These are phyloP conservation scores for Coriaria nepalensis DNA, from an alignment of 306 rosid species.

Conservation along the genomic window DNA sequence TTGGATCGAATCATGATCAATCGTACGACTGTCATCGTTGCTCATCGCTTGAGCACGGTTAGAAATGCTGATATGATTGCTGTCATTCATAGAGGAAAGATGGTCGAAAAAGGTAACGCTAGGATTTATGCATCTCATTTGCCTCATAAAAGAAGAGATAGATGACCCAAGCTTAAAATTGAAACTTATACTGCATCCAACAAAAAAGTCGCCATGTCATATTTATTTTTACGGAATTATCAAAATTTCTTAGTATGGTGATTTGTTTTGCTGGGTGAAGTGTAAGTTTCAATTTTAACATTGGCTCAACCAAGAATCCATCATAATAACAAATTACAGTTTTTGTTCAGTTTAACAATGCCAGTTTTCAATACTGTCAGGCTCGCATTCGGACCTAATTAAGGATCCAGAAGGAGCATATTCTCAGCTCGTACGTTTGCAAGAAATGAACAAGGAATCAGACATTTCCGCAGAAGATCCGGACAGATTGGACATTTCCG, in stretches of 20 bases:
- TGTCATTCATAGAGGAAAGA: constrained; percentile 82
- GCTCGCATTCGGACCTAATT: constrained; percentile 52
- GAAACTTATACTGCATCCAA: too few relatives aligned
- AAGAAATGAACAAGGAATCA: constrained; percentile 41
- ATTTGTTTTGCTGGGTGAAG: too few relatives aligned
- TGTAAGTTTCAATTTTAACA: too few relatives aligned
- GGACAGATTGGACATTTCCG: constrained; percentile 25
- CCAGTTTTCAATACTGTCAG: constrained; percentile 18
- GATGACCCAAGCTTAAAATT: too few relatives aligned
- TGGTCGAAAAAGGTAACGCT: constrained; percentile 71
- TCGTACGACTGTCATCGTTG: constrained; percentile 76
- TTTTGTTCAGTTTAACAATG: too few relatives aligned
- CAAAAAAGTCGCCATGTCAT: too few relatives aligned
- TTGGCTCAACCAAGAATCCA: too few relatives aligned
- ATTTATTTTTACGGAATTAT: too few relatives aligned
- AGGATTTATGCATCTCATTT: background rate
- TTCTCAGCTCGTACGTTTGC: constrained; percentile 64
- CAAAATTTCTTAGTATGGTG: too few relatives aligned
- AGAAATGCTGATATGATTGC: constrained; percentile 76
- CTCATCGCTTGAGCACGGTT: constrained; percentile 89
- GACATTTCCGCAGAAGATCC: constrained; percentile 23
- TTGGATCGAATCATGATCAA: constrained; percentile 73
- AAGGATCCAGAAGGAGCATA: constrained; percentile 72
- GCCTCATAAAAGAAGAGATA: background rate
- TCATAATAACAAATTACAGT: too few relatives aligned